Evolutionary conservation across 768 basidiomycete genomes (phyloP).

Genomic region (Coprinopsis strossmayeri): DNA sequence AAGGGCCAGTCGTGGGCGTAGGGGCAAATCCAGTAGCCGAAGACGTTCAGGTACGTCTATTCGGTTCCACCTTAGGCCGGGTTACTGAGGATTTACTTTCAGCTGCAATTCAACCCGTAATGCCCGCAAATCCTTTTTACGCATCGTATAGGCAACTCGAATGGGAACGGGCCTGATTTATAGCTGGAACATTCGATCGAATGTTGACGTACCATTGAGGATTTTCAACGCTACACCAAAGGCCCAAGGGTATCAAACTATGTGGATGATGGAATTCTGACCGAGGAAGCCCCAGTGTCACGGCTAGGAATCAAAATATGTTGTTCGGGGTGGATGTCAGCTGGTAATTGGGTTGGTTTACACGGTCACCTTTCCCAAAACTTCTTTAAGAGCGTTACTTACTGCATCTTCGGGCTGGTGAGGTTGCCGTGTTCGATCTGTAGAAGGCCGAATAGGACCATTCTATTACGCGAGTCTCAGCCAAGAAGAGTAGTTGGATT

Average conservation of each 20-base stretch:
- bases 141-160: slow-evolving; percentile 68
- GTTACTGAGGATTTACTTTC: not conserved
- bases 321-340: slow-evolving; percentile 68
- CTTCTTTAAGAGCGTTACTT: not conserved
- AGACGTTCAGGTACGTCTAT: slow-evolving; percentile 44
- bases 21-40: slow-evolving; percentile 45
- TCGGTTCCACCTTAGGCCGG: not conserved
- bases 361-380: not conserved
- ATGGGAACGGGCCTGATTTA: slow-evolving; percentile 46
- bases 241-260: slow-evolving; percentile 2
- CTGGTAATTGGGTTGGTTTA: slow-evolving; percentile 65
- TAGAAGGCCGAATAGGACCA: slow-evolving; percentile 6
- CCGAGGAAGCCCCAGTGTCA: not conserved
- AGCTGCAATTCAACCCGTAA: slow-evolving; percentile 64
- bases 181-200: slow-evolving; percentile 73
- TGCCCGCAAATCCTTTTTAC: slow-evolving; percentile 71
- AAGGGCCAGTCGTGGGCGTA: slow-evolving; percentile 54
- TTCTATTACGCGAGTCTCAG: too few species aligned
- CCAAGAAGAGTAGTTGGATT: too few species aligned
- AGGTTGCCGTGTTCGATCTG: slow-evolving; percentile 55
- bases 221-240: slow-evolving; percentile 25
- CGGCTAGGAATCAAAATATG: slow-evolving; percentile 70
- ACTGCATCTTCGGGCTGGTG: slow-evolving; percentile 40
- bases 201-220: slow-evolving; percentile 36
- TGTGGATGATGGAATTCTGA: slow-evolving; percentile 7